Conservation (phyloP, 306 rosid species). For the Cucurbita moschata region DNA sequence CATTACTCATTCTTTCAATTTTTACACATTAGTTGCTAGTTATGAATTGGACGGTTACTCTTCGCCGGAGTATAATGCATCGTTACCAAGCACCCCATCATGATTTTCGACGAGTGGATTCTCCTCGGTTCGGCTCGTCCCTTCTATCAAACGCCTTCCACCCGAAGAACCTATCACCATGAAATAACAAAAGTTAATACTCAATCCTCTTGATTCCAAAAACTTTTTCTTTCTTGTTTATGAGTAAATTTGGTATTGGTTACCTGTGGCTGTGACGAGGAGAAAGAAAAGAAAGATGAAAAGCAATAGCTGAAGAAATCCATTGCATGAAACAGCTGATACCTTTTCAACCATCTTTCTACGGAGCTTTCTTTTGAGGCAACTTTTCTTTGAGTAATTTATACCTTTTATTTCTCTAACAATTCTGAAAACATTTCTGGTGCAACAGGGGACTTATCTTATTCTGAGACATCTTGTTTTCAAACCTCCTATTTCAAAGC, state of each 20-base stretch:
- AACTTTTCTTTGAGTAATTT: neutral
- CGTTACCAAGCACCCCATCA: neutral
- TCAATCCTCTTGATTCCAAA: neutral
- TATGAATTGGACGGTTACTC: constrained; percentile 2
- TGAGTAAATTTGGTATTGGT: too few species aligned
- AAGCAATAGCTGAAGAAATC: neutral
- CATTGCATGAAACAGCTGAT: neutral
- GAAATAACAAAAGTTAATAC: neutral
- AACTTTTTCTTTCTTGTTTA: too few species aligned
- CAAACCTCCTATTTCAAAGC: too few species aligned
- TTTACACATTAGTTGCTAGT: neutral
- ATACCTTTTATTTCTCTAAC: neutral
- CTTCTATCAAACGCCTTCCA: neutral
- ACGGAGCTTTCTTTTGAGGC: neutral
- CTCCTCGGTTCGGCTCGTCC: neutral
- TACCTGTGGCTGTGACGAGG: neutral
- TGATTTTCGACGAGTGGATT: neutral
- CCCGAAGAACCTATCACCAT: neutral
- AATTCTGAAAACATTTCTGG: too few species aligned
- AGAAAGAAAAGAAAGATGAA: neutral
- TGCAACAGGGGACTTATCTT: too few species aligned
- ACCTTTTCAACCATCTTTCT: neutral
- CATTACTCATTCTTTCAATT: neutral
- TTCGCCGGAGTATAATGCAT: constrained; percentile 4
- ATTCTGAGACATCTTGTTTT: too few species aligned